Evolutionary conservation across 768 basidiomycete species (phyloP).

Genomic region (Naganishia antarctica): DNA sequence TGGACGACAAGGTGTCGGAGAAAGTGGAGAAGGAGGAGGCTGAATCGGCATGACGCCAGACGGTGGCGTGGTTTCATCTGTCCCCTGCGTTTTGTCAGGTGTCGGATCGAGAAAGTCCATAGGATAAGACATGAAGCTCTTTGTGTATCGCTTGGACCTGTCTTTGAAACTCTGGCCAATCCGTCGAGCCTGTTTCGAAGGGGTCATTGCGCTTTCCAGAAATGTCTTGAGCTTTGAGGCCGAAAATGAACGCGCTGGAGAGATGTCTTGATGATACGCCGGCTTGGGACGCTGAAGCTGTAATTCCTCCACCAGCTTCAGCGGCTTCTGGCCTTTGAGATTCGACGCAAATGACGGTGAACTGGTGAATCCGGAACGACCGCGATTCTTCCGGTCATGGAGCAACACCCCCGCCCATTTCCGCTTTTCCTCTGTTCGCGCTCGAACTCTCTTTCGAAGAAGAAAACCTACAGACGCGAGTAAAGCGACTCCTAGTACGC

Average conservation of each 20-base stretch:
- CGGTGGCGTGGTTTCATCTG: neutral
- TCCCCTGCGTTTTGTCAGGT: neutral
- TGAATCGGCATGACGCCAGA: neutral
- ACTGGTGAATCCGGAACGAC: neutral
- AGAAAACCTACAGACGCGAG: neutral
- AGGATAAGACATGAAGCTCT: constrained; percentile 19
- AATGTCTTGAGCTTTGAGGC: neutral
- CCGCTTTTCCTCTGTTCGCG: neutral
- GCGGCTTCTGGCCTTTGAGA: neutral
- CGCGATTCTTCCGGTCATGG: neutral
- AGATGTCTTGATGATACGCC: neutral
- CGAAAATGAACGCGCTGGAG: neutral
- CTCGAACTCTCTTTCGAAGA: neutral
- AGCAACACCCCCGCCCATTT: constrained; percentile 7
- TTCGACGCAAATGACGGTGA: constrained; percentile 1
- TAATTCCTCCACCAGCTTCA: neutral
- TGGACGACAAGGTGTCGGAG: constrained; percentile 6
- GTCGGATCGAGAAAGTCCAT: neutral
- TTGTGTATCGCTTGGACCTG: constrained; percentile 15
- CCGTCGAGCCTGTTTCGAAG: constrained; percentile 3
- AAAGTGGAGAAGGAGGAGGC: neutral
- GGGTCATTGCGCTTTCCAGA: neutral
- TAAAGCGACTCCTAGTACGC: neutral
- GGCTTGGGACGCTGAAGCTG: neutral
- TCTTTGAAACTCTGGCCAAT: neutral